Evolutionary conservation across 345 rosid genomes (phyloP).

Genomic region (Melaleuca quinquenervia): DNA sequence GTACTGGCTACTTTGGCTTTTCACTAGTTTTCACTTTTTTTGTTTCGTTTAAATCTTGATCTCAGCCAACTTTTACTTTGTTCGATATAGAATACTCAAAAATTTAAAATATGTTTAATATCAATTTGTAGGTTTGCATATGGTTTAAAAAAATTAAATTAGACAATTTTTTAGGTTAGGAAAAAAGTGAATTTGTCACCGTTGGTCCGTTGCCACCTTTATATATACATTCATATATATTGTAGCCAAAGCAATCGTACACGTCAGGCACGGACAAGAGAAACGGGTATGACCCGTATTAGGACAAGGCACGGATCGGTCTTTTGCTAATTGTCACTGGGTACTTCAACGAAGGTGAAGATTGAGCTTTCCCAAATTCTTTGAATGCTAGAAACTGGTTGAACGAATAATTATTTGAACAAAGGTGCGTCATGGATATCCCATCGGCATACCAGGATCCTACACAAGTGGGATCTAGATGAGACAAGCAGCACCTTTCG

Average conservation of each 20-base stretch:
- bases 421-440: background rate
- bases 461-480: background rate
- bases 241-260: no score
- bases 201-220: no score
- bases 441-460: background rate
- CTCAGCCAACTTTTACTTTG: background rate
- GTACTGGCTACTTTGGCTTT: background rate
- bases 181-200: no score
- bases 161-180: background rate
- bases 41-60: background rate
- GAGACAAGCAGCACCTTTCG: background rate
- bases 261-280: no score
- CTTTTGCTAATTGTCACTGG: background rate
- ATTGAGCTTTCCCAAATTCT: background rate
- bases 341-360: background rate
- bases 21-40: background rate
- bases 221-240: no score
- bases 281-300: background rate
- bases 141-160: no score
- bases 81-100: background rate
- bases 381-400: background rate
- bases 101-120: background rate
- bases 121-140: background rate
- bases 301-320: background rate
- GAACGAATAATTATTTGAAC: background rate